Evolutionary conservation across 2,329 filamentous ascomycete species (phyloP).

Genomic region (Fusarium floridanum): DNA sequence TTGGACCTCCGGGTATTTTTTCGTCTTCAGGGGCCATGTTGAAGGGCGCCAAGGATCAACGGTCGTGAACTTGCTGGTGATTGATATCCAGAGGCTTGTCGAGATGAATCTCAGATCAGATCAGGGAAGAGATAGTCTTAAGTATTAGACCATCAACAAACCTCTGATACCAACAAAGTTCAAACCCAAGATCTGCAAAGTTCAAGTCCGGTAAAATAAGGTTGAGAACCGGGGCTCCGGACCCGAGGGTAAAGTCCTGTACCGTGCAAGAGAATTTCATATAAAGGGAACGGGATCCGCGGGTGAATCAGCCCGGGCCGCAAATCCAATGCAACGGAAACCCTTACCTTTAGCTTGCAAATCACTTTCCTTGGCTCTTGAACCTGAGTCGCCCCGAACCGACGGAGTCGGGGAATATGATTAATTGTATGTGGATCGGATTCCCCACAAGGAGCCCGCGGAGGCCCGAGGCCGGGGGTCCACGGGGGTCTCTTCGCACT

Average conservation of each 20-base stretch:
- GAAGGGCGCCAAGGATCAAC: neutral
- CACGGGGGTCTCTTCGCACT: neutral
- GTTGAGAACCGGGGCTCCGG: neutral
- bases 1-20: neutral
- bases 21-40: conserved; percentile 3
- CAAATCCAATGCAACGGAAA: neutral
- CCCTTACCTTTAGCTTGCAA: neutral
- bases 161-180: neutral
- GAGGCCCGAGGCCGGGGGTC: conserved; percentile 6
- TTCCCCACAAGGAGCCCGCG: conserved; percentile 21
- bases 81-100: neutral
- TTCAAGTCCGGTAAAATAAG: neutral
- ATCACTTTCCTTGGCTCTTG: neutral
- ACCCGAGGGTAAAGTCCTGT: neutral
- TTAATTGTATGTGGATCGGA: conserved; percentile 2
- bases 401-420: conserved; percentile 16
- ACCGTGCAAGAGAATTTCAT: neutral
- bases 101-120: neutral
- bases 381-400: conserved; percentile 7
- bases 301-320: neutral
- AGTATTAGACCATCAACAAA: neutral
- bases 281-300: neutral
- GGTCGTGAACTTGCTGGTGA: neutral
- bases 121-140: neutral
- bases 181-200: neutral